Evolutionary conservation across 1,284 basidiomycete species (phyloP).

Genomic region (Macrocystidia cucumis): DNA sequence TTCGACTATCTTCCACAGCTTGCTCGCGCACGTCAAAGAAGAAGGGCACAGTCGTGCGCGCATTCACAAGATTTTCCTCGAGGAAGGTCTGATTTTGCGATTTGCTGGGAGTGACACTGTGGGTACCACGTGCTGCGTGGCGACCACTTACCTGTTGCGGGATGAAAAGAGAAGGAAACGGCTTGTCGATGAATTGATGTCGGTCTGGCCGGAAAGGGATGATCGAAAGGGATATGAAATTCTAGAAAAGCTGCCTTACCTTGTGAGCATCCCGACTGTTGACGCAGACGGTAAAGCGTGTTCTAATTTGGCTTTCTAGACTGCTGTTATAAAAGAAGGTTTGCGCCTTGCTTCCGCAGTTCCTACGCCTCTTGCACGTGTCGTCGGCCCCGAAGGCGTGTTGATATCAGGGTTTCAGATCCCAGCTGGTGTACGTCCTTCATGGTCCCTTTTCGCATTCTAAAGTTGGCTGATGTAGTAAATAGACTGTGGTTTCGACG

Average conservation of each 20-base stretch:
- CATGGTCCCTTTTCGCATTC: no score
- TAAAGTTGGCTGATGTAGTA: no score
- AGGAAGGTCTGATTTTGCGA: conserved; percentile 25
- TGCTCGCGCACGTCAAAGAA: no score
- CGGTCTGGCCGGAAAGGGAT: conserved; percentile 20
- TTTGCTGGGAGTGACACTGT: conserved; percentile 28
- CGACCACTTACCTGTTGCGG: conserved; percentile 21
- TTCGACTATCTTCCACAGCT: no score
- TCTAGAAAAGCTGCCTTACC: conserved; percentile 26
- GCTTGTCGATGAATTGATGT: conserved; percentile 18
- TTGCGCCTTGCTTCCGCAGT: conserved; percentile 23
- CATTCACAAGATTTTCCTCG: no score
- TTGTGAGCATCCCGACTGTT: conserved; percentile 15
- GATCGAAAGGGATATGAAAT: conserved; percentile 12
- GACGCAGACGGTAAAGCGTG: no score
- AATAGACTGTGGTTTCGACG: conserved; percentile 16
- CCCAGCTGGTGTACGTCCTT: conserved; percentile 15
- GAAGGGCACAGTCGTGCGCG: no score
- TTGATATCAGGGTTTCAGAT: no score
- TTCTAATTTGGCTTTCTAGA: conserved; percentile 9
- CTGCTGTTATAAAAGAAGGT: conserved; percentile 29
- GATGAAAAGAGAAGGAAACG: conserved; percentile 13
- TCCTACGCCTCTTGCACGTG: conserved; percentile 20
- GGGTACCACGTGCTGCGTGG: conserved; percentile 24
- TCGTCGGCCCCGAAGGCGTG: conserved; percentile 17